Conservation (phyloP, 139 green algal genomes). For the Micromonas commoda region DNA sequence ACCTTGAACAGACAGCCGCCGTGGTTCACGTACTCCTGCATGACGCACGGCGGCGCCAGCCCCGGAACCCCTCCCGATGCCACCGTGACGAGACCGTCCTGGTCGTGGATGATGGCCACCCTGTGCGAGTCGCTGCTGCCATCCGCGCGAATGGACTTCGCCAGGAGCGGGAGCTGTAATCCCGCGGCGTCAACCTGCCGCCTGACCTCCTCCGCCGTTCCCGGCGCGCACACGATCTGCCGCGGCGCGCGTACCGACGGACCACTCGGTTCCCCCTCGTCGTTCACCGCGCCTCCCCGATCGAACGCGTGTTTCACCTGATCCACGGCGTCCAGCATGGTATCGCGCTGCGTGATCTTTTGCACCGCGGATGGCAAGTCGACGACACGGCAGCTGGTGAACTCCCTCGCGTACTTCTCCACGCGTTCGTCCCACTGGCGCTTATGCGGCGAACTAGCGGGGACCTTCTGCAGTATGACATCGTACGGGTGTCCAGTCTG, state of each 20-base stretch:
- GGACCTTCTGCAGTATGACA: not conserved
- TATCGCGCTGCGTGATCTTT: not conserved
- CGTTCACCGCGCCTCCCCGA: not conserved
- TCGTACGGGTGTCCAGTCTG: conserved; percentile 6
- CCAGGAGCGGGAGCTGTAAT: not conserved
- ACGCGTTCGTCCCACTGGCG: not conserved
- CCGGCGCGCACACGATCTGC: not conserved
- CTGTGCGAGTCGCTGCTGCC: not conserved
- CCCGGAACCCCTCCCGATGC: not conserved
- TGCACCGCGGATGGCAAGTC: not conserved
- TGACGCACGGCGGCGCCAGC: conserved; percentile 27
- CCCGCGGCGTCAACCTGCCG: not conserved
- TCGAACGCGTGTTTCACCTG: not conserved
- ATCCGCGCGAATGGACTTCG: not conserved
- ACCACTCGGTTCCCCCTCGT: not conserved
- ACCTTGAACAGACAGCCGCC: conserved; percentile 62
- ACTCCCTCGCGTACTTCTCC: not conserved
- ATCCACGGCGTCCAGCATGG: not conserved
- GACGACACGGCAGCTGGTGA: not conserved
- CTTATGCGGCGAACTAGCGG: not conserved
- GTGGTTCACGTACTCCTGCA: conserved; percentile 79
- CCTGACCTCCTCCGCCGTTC: not conserved
- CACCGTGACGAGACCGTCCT: not conserved
- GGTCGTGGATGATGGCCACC: not conserved
- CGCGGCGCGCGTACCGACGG: not conserved